Percentiles rank a stretch among this genome's conserved stretches.
These are phyloP conservation scores for Ceratocystis albifundus DNA, from an alignment of 2,329 filamentous ascomycete species.

Conservation along the genomic window DNA sequence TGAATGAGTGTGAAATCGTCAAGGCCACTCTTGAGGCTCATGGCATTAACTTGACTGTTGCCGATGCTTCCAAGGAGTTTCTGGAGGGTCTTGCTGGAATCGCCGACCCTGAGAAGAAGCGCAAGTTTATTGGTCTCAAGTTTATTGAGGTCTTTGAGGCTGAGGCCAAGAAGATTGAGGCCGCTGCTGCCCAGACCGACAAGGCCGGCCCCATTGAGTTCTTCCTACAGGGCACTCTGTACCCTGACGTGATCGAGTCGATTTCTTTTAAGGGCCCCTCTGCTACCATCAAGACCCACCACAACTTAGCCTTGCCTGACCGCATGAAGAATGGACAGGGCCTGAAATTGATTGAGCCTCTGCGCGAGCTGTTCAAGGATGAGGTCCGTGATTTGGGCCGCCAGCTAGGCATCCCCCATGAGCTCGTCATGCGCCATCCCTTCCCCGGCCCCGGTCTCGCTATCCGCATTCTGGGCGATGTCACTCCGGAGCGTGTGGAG, in stretches of 20 bases:
- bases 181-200: constrained; percentile 51
- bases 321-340: constrained; percentile 39
- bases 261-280: constrained; percentile 39
- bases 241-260: constrained; percentile 42
- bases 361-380: constrained; percentile 73
- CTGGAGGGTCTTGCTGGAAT: constrained; percentile 65
- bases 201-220: constrained; percentile 68
- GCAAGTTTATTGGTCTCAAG: constrained; percentile 77
- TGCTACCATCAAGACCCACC: constrained; percentile 48
- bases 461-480: constrained; percentile 72
- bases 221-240: constrained; percentile 75
- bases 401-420: constrained; percentile 29
- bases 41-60: constrained; percentile 80
- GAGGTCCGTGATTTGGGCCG: constrained; percentile 29
- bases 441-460: constrained; percentile 46
- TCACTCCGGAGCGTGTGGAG: constrained; percentile 65
- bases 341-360: constrained; percentile 64
- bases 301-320: constrained; percentile 56
- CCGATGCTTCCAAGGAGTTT: constrained; percentile 69
- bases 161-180: constrained; percentile 43
- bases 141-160: constrained; percentile 61
- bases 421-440: constrained; percentile 29
- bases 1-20: constrained; percentile 74
- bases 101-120: constrained; percentile 69
- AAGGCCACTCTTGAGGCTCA: constrained; percentile 67